A percentile compares a stretch with the other conserved stretches of the same genome.
Conservation (phyloP, 106 monocot species). For the Chionographis japonica region DNA sequence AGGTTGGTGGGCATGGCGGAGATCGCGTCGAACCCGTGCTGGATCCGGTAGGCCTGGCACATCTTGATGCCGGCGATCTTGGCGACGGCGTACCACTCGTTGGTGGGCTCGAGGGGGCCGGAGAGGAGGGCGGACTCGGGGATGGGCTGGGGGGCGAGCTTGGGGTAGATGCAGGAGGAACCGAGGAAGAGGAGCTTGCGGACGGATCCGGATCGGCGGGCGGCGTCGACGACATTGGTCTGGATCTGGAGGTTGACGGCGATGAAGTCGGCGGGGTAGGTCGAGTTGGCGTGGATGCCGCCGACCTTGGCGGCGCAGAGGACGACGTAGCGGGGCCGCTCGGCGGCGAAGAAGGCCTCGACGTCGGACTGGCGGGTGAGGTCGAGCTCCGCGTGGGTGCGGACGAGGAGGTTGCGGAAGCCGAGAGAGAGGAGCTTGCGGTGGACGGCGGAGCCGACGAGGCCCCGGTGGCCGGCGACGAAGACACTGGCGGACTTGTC, state of each 20-base stretch:
- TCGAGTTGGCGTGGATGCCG: constrained; percentile 94
- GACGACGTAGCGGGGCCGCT: constrained; percentile 72
- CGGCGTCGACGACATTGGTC: constrained; percentile 88
- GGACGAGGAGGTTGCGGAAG: constrained; percentile 73
- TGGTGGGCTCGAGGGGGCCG: constrained; percentile 91
- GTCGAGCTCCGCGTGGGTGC: constrained; percentile 77
- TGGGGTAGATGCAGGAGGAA: constrained; percentile 99
- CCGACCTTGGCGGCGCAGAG: constrained; percentile 95
- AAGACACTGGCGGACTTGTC: constrained; percentile 73
- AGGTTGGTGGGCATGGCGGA: constrained; percentile 98
- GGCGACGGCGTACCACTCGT: constrained; percentile 97
- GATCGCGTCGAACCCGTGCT: constrained; percentile 70
- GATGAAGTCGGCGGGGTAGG: constrained; percentile 96
- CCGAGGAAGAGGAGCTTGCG: constrained; percentile 88
- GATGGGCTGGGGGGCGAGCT: constrained; percentile 91
- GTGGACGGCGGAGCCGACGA: constrained; percentile 83
- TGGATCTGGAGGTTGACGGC: constrained; percentile 94
- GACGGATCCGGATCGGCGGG: constrained; percentile 42
- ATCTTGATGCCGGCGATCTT: constrained; percentile 97
- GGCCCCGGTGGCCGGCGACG: constrained; percentile 88
- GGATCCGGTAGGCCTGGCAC: constrained; percentile 86
- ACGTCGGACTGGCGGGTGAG: constrained; percentile 88
- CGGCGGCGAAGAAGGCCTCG: constrained; percentile 73
- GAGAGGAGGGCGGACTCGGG: constrained; percentile 72
- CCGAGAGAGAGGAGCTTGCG: constrained; percentile 64